Base-by-base conservation (phyloP, 495 filamentous ascomycete genomes). In the Annulohypoxylon stygium region DNA sequence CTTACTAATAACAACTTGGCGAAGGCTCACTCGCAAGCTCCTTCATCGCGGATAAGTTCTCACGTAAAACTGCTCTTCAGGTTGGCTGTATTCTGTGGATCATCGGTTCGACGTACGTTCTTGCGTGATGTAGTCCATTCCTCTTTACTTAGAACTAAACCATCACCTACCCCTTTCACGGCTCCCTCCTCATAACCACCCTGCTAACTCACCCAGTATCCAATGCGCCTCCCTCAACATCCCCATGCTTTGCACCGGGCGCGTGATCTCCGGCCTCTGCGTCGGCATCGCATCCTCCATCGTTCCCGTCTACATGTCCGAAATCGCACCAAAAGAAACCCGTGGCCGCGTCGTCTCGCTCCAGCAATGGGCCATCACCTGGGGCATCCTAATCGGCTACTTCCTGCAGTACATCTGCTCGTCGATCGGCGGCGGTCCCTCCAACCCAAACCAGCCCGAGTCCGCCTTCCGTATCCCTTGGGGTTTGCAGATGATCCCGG, bases 331-430 rank as follows among this genome's bases (percentile, higher is more conserved):
- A 16, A 91, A 92, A 68, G 90, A 92, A 66, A 93, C 93, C 73
- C 89, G 93, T 65, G 93, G 93, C 36, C 87, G 93, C 16, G 86
- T 96, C 23, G 91, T 95, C 11, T 88, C 87, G 18, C 80, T 91
- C 3, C 91, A 93, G 78, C 90, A 93, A 78, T 92, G 92, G 86
- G 90, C 91, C 2, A 93, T 93, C 55, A 93, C 91, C 18, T 95
- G 92, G 89, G 90, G 85, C 41, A 90, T 88, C 43, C 66, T 89
- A 50, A 87, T 85, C 39, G 89, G 91, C 81, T 92, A 87, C 79
- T 91, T 91, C 80, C 89, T 93, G 76, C 89, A 92, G 77, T 93
- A 93, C 67, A 90, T 90, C 16, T 83, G 88, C 36, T 89, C 90
- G 20, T 87, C 87, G 68, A 84, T 87, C 71, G 86, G 85, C 12